A percentile compares a stretch with the other conserved stretches of the same genome.
phyloP scores from a whole-genome alignment of 495 filamentous ascomycete genomes.

The Penicillium herquei region DNA sequence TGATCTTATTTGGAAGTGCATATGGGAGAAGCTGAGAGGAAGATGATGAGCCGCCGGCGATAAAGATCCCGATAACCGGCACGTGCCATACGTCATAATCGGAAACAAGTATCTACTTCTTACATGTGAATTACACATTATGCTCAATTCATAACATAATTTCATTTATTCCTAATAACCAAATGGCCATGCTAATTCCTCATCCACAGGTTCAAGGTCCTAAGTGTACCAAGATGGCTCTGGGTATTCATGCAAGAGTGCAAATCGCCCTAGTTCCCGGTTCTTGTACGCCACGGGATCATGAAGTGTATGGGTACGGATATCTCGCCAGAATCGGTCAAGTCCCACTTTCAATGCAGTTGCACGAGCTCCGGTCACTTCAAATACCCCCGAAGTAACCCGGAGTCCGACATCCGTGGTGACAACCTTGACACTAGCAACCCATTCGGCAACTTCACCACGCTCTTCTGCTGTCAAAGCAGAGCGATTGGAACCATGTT shows the following conservation, averaged over 20 bases:
- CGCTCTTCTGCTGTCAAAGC: slow-evolving; percentile 44
- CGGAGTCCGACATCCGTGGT: slow-evolving; percentile 55
- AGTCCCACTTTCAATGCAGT: slow-evolving; percentile 53
- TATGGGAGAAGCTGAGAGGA: slow-evolving; percentile 5
- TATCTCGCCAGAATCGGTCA: slow-evolving; percentile 60
- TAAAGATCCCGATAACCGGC: slow-evolving; percentile 19
- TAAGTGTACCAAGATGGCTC: slow-evolving; percentile 61
- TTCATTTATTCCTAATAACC: too few relatives aligned
- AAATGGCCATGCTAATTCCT: too few relatives aligned
- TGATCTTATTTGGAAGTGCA: slow-evolving; percentile 31
- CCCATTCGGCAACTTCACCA: slow-evolving; percentile 58
- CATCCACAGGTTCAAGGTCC: neutral
- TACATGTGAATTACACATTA: neutral
- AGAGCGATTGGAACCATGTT: slow-evolving; percentile 30
- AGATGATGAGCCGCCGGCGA: slow-evolving; percentile 3
- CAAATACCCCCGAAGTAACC: slow-evolving; percentile 57
- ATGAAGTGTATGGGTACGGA: slow-evolving; percentile 60
- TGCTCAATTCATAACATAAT: neutral
- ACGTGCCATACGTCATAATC: slow-evolving; percentile 24
- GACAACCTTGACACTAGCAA: slow-evolving; percentile 59
- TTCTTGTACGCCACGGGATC: slow-evolving; percentile 64
- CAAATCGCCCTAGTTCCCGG: slow-evolving; percentile 53
- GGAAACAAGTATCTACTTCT: too few relatives aligned
- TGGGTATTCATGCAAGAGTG: slow-evolving; percentile 50
- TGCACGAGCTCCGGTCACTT: slow-evolving; percentile 55